A percentile compares a stretch with the other conserved stretches of the same genome.
These are phyloP conservation scores for Pichia sp. DNA, from an alignment of 1,139 yeast genomes.

Conservation along the genomic window DNA sequence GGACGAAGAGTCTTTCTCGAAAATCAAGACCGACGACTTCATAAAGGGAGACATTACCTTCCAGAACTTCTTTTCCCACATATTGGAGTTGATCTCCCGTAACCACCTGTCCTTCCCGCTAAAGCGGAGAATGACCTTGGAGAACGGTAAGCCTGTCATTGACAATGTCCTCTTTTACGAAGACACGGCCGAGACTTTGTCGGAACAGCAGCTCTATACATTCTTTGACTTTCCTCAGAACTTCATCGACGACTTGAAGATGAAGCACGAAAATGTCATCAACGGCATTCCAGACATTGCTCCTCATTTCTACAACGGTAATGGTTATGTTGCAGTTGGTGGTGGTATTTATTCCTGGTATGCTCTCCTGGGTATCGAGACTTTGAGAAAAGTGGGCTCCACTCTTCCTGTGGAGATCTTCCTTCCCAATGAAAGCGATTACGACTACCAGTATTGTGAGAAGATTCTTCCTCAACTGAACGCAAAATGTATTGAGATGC, in stretches of 20 bases:
- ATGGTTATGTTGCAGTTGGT: slow-evolving; percentile 76
- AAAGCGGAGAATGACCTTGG: slow-evolving; percentile 18
- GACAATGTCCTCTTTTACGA: slow-evolving; percentile 26
- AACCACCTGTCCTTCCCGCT: slow-evolving; percentile 26
- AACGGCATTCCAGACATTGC: slow-evolving; percentile 23
- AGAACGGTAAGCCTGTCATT: slow-evolving; percentile 24
- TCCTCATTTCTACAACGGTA: slow-evolving; percentile 46
- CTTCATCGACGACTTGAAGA: slow-evolving; percentile 26
- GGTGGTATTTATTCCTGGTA: slow-evolving; percentile 76
- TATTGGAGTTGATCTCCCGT: slow-evolving; percentile 21
- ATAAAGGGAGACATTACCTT: slow-evolving; percentile 22
- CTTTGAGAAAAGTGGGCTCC: slow-evolving; percentile 59
- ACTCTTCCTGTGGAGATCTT: slow-evolving; percentile 71
- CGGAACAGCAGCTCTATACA: slow-evolving; percentile 23
- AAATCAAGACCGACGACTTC: slow-evolving; percentile 19
- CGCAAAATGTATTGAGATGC: slow-evolving; percentile 44
- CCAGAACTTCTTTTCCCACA: slow-evolving; percentile 23
- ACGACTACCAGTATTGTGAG: slow-evolving; percentile 44
- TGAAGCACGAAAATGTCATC: slow-evolving; percentile 27
- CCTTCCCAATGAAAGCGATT: slow-evolving; percentile 43
- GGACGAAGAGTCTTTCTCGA: slow-evolving; percentile 24
- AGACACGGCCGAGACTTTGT: slow-evolving; percentile 19
- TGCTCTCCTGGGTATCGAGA: slow-evolving; percentile 57
- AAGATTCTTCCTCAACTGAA: slow-evolving; percentile 41
- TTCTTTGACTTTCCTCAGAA: slow-evolving; percentile 27